Conservation (phyloP, 2,329 filamentous ascomycete genomes). For the Stachybotrys echinatus region DNA sequence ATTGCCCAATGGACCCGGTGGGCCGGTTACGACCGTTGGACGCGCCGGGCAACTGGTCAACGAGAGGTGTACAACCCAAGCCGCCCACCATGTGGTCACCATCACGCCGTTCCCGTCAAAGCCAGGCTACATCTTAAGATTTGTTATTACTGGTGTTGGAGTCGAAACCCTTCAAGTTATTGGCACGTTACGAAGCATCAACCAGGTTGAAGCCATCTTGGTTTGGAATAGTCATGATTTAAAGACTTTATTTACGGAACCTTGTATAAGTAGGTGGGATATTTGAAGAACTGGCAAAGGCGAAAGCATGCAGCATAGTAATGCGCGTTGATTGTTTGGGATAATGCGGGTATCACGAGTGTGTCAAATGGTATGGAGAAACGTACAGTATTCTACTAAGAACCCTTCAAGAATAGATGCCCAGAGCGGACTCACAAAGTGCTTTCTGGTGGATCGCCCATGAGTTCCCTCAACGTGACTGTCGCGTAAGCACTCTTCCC, state of each 20-base stretch:
- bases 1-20: no score
- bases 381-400: not conserved
- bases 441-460: slow-evolving; percentile 38
- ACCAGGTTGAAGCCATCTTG: no score
- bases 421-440: not conserved
- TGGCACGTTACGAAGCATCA: no score
- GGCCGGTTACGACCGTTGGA: no score
- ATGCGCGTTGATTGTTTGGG: not conserved
- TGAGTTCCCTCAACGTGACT: slow-evolving; percentile 74
- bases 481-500: slow-evolving; percentile 80
- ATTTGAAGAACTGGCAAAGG: not conserved
- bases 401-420: not conserved
- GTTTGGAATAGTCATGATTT: not conserved
- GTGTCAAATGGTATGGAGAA: not conserved
- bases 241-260: not conserved
- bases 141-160: no score
- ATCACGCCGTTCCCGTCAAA: no score
- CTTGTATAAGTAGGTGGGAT: not conserved
- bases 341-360: not conserved
- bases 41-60: no score
- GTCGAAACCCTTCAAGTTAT: no score
- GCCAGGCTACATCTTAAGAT: no score
- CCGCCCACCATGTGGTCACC: no score
- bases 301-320: not conserved
- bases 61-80: slow-evolving; percentile 9